phyloP scores from a whole-genome alignment of 2,329 filamentous ascomycete species.

The Fusarium temperatum region DNA sequence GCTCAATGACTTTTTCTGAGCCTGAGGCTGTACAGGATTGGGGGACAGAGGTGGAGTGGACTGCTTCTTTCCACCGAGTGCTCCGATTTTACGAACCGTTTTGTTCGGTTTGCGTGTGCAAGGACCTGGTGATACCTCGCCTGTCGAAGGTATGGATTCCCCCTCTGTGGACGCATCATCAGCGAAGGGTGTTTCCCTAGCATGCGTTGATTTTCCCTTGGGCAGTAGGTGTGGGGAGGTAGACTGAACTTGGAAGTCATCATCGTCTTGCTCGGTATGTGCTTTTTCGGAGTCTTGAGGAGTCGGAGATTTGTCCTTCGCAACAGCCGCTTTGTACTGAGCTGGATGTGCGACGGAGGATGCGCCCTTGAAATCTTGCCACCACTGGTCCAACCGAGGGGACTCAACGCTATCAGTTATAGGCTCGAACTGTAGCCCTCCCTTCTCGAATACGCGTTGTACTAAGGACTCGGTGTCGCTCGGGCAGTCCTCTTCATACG shows the following conservation, averaged over 20 bases:
- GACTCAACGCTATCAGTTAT: constrained; percentile 46
- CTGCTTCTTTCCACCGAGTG: constrained; percentile 48
- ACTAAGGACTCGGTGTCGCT: constrained; percentile 51
- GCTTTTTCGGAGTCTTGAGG: constrained; percentile 32
- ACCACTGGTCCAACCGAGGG: constrained; percentile 58
- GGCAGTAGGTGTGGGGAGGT: constrained; percentile 54
- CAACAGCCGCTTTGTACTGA: constrained; percentile 19
- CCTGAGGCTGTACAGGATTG: constrained; percentile 6
- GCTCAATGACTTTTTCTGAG: not conserved
- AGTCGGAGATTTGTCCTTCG: constrained; percentile 9
- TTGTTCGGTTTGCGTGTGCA: constrained; percentile 28
- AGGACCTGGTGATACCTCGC: constrained; percentile 1
- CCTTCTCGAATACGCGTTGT: constrained; percentile 52
- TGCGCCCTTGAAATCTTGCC: constrained; percentile 53
- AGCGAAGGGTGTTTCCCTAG: constrained; percentile 9
- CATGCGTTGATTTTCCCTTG: constrained; percentile 34
- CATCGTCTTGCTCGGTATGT: constrained; percentile 52
- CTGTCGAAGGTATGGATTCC: constrained; percentile 24
- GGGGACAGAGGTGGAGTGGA: constrained; percentile 40
- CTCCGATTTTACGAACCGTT: constrained; percentile 45
- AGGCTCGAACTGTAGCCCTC: constrained; percentile 45
- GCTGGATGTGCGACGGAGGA: constrained; percentile 35
- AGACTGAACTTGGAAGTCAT: constrained; percentile 62
- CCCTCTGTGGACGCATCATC: constrained; percentile 48
- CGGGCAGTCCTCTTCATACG: constrained; percentile 36